These are phyloP conservation scores for Bonia amplexicaulis DNA, from an alignment of 176 grass and related monocot genomes.

Conservation along the genomic window DNA sequence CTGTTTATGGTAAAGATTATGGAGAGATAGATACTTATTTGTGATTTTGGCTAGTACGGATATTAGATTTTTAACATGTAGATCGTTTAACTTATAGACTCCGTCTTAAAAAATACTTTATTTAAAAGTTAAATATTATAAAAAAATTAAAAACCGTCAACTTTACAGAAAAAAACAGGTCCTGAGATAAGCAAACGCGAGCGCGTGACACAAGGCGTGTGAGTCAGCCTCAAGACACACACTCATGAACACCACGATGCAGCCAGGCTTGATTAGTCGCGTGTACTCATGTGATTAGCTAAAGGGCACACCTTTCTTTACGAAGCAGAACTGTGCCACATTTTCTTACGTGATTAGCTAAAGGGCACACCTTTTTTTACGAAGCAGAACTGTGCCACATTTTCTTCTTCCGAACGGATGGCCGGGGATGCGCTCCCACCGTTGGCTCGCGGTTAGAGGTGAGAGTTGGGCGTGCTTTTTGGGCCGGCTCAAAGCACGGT, in stretches of 20 bases:
- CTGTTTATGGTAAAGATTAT: too few species aligned
- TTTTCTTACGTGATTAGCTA: conserved; percentile 12
- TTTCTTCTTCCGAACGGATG: neutral
- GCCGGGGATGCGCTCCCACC: conserved; percentile 31
- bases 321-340: neutral
- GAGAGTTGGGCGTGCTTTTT: too few species aligned
- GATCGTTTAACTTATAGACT: too few species aligned
- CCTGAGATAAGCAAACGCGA: too few species aligned
- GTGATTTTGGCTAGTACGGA: too few species aligned
- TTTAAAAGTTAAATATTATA: too few species aligned
- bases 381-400: neutral
- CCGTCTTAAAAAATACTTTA: too few species aligned
- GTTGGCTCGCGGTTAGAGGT: conserved; percentile 64
- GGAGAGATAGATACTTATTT: too few species aligned
- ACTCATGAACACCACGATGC: neutral
- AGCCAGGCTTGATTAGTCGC: neutral
- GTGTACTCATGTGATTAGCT: conserved; percentile 3
- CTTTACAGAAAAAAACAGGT: too few species aligned
- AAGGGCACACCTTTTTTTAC: neutral
- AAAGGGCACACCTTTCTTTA: neutral
- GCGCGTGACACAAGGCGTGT: neutral
- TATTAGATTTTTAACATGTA: too few species aligned
- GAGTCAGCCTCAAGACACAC: neutral
- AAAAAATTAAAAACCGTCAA: too few species aligned
- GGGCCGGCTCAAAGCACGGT: too few species aligned